These are phyloP conservation scores for Halophytophthora batemanensis DNA, from an alignment of 352 stramenopile species.

Conservation along the genomic window DNA sequence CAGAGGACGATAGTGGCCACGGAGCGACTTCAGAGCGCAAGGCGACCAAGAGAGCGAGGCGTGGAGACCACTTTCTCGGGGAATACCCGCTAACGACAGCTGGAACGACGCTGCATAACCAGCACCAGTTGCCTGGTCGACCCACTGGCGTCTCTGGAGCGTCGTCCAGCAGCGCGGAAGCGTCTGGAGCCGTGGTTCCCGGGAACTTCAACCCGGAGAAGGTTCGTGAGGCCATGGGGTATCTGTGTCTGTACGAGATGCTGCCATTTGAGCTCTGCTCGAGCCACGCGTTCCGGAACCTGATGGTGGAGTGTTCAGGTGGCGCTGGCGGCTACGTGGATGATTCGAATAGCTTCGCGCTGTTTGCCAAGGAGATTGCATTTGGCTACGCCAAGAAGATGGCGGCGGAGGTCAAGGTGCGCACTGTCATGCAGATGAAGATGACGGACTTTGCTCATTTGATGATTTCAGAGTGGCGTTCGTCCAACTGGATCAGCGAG, in stretches of 20 bases:
- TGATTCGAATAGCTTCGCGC: conserved; percentile 34
- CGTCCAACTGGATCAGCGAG: conserved; percentile 3
- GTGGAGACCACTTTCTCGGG: conserved; percentile 35
- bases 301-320: conserved; percentile 57
- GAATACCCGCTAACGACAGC: conserved; percentile 29
- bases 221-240: conserved; percentile 54
- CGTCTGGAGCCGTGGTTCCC: not conserved
- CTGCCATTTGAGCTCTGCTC: conserved; percentile 65
- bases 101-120: conserved; percentile 2
- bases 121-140: conserved; percentile 14
- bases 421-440: conserved; percentile 53
- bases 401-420: conserved; percentile 42
- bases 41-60: conserved; percentile 36
- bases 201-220: conserved; percentile 46
- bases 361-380: conserved; percentile 48
- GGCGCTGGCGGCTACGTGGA: conserved; percentile 29
- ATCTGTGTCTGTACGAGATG: conserved; percentile 67
- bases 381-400: conserved; percentile 50
- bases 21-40: conserved; percentile 6
- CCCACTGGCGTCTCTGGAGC: not conserved
- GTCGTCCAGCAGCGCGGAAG: not conserved
- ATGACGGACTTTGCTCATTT: conserved; percentile 56
- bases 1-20: conserved; percentile 10
- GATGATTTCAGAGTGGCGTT: conserved; percentile 51
- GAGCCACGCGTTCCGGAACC: conserved; percentile 50